Conservation (phyloP, 2,329 filamentous ascomycete species). For the Samsoniella hepiali region DNA sequence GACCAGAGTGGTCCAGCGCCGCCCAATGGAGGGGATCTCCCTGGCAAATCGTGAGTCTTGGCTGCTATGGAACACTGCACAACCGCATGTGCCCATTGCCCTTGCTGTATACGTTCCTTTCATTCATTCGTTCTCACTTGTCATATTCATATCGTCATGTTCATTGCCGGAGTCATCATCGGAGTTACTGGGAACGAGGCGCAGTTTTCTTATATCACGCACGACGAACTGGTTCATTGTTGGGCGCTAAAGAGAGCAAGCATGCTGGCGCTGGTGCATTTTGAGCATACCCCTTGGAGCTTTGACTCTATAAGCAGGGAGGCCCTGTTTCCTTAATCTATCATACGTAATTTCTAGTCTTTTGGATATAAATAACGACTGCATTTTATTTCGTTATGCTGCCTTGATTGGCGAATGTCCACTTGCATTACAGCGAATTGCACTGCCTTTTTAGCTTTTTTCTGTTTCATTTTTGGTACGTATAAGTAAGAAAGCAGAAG, state of each 20-base stretch:
- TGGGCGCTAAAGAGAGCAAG: background rate
- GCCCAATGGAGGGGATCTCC: slow-evolving; percentile 31
- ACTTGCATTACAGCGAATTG: background rate
- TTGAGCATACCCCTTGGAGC: background rate
- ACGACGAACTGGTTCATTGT: background rate
- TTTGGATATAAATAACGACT: slow-evolving; percentile 16
- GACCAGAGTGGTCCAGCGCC: slow-evolving; percentile 50
- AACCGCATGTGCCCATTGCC: background rate
- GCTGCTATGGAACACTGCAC: background rate
- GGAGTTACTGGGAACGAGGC: background rate
- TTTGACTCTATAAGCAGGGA: background rate
- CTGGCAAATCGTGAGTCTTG: background rate
- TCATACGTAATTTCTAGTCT: slow-evolving; percentile 13
- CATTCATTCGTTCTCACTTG: slow-evolving; percentile 13
- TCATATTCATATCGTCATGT: background rate
- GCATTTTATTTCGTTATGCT: background rate
- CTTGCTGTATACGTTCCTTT: background rate
- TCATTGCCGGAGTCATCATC: slow-evolving; percentile 1
- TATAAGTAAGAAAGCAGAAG: background rate
- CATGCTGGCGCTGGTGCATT: slow-evolving; percentile 1
- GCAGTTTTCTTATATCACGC: background rate
- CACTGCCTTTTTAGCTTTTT: background rate
- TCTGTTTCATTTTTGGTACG: background rate
- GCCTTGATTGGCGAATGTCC: background rate
- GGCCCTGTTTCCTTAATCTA: background rate